phyloP scores from a whole-genome alignment of 192 early-diverging fungal species.

The Entomortierella lignicola region DNA sequence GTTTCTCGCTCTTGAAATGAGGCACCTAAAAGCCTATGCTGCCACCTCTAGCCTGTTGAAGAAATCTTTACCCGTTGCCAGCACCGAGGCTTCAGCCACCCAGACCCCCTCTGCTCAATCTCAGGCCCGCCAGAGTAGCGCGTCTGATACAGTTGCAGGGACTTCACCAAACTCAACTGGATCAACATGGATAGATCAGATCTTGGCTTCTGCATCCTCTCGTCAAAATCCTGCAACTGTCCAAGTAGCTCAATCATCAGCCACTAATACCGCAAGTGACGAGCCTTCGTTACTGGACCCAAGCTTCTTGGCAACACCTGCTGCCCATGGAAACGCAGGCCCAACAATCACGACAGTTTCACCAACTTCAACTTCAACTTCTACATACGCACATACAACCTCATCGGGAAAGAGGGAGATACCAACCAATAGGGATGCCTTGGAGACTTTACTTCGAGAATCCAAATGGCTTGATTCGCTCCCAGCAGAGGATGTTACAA shows the following conservation, averaged over 20 bases:
- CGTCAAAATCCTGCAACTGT: not conserved
- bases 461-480: conserved; percentile 45
- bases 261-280: not conserved
- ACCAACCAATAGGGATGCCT: conserved; percentile 20
- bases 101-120: not conserved
- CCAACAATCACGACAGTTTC: conserved; percentile 10
- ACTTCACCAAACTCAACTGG: not conserved
- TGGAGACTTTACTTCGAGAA: conserved; percentile 34
- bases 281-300: conserved; percentile 30
- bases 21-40: conserved; percentile 30
- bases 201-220: conserved; percentile 4
- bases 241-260: not conserved
- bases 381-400: not conserved
- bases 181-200: conserved; percentile 34
- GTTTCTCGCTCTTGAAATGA: conserved; percentile 29
- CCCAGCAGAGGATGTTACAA: conserved; percentile 34
- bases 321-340: conserved; percentile 28
- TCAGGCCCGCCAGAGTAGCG: not conserved
- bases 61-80: not conserved
- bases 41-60: conserved; percentile 42
- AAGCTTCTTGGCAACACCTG: conserved; percentile 36
- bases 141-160: not conserved
- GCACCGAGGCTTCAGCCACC: not conserved
- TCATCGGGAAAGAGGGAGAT: conserved; percentile 1
- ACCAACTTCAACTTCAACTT: not conserved